phyloP scores from a whole-genome alignment of 2,329 filamentous ascomycete genomes.

The Neoarthrinium moseri region DNA sequence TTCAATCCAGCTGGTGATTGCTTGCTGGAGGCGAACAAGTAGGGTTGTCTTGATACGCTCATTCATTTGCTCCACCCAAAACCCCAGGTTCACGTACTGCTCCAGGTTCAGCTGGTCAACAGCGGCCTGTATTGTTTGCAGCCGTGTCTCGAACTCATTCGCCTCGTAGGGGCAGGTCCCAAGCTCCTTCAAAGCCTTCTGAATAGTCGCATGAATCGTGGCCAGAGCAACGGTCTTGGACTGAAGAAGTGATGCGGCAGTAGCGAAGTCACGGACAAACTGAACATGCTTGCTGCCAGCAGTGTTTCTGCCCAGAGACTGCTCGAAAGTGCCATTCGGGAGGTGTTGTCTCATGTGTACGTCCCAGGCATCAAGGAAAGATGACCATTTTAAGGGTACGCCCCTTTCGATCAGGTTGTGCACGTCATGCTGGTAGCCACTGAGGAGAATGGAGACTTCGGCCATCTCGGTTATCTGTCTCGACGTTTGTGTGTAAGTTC shows the following conservation, averaged over 20 bases:
- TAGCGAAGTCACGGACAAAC: constrained; percentile 91
- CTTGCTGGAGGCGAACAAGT: constrained; percentile 76
- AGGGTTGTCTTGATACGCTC: constrained; percentile 78
- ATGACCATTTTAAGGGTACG: constrained; percentile 91
- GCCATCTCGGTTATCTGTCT: constrained; percentile 82
- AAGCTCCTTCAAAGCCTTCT: constrained; percentile 80
- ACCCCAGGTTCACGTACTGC: constrained; percentile 88
- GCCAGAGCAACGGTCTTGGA: constrained; percentile 78
- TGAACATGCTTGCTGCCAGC: constrained; percentile 92
- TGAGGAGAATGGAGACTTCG: constrained; percentile 82
- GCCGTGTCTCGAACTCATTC: constrained; percentile 72
- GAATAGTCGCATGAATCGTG: constrained; percentile 75
- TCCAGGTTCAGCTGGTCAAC: constrained; percentile 97
- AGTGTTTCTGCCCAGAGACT: constrained; percentile 50
- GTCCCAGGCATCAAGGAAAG: constrained; percentile 96
- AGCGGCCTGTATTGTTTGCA: constrained; percentile 84
- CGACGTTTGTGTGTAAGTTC: constrained; percentile 85
- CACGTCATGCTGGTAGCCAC: constrained; percentile 89
- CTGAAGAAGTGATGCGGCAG: constrained; percentile 83
- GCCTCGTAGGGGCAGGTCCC: constrained; percentile 81
- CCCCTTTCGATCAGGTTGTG: constrained; percentile 82
- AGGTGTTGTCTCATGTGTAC: constrained; percentile 69
- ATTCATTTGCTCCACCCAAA: constrained; percentile 89
- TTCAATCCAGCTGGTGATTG: constrained; percentile 83
- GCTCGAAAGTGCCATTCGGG: constrained; percentile 58